Conservation (phyloP, 306 rosid genomes). For the Lotus japonicus region DNA sequence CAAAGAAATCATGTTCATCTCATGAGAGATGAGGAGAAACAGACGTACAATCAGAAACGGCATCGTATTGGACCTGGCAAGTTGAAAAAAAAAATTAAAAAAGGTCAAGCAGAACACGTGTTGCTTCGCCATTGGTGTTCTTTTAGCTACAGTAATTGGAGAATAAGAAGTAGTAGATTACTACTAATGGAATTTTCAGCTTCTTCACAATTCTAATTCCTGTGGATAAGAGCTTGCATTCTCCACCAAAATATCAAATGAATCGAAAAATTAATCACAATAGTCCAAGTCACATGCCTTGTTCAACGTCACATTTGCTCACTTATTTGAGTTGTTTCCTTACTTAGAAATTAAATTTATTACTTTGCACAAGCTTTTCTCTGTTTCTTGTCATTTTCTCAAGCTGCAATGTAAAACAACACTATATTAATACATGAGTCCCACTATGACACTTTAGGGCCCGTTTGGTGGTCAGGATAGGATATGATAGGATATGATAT, state of each 20-base stretch:
- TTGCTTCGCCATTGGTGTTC: too few relatives aligned
- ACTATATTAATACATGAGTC: background rate
- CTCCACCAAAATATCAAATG: background rate
- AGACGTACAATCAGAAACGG: too few relatives aligned
- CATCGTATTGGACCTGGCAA: too few relatives aligned
- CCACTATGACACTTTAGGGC: constrained; percentile 8
- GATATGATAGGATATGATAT: too few relatives aligned
- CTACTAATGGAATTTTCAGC: background rate
- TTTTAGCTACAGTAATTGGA: too few relatives aligned
- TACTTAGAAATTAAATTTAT: background rate
- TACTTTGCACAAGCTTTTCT: background rate
- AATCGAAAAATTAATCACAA: constrained; percentile 8
- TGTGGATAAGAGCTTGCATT: background rate
- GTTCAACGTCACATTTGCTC: too few relatives aligned
- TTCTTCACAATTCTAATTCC: background rate
- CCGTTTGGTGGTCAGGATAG: too few relatives aligned
- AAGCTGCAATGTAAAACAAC: constrained; percentile 17
- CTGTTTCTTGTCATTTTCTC: constrained; percentile 10
- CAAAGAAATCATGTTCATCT: too few relatives aligned
- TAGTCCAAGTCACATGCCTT: background rate
- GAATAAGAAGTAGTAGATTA: too few relatives aligned
- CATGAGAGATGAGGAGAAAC: too few relatives aligned
- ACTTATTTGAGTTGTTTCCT: background rate
- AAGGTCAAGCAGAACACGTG: too few relatives aligned
- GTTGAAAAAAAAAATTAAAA: too few relatives aligned